phyloP scores from a whole-genome alignment of 2,329 filamentous ascomycete genomes.

The Xylaria digitata region DNA sequence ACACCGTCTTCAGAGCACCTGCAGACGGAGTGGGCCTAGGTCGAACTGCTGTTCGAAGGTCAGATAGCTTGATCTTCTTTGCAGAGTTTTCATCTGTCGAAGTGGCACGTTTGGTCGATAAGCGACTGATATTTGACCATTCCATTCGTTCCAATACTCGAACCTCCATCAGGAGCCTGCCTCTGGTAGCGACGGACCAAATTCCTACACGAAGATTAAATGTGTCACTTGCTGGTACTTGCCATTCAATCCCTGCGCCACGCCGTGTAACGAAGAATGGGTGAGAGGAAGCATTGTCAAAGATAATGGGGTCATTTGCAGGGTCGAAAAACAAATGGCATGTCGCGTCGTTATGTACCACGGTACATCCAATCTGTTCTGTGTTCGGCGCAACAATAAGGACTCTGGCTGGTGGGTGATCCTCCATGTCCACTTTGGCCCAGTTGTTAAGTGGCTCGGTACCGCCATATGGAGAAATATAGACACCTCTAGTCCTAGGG shows the following conservation, averaged over 20 bases:
- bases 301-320: neutral
- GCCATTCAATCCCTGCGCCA: neutral
- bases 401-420: neutral
- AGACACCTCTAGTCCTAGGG: neutral
- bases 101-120: neutral
- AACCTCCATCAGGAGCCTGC: neutral
- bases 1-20: neutral
- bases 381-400: constrained; percentile 4
- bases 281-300: neutral
- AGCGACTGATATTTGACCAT: neutral
- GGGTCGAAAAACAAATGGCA: constrained; percentile 13
- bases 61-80: neutral
- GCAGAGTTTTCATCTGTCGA: neutral
- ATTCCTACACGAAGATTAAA: neutral
- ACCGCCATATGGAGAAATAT: neutral
- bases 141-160: constrained; percentile 10
- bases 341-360: neutral
- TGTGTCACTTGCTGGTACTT: too few species aligned
- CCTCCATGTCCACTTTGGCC: neutral
- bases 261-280: neutral
- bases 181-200: constrained; percentile 1
- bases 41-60: neutral
- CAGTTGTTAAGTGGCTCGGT: neutral
- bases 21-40: too few species aligned
- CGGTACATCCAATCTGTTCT: neutral